phyloP scores from a whole-genome alignment of 768 basidiomycete species.

The Clitopilus hobsonii region DNA sequence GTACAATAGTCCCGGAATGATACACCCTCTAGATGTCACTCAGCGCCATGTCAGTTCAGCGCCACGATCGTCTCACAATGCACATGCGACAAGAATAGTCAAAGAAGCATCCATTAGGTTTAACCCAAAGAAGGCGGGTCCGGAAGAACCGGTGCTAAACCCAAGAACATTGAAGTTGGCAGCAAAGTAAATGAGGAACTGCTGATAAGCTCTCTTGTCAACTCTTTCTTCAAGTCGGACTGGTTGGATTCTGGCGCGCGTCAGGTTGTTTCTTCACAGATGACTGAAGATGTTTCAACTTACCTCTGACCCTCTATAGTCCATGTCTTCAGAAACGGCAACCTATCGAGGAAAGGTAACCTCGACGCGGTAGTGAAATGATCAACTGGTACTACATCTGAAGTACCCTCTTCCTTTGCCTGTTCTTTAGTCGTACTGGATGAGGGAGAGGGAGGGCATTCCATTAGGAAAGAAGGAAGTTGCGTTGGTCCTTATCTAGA shows the following conservation, averaged over 20 bases:
- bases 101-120: conserved; percentile 49
- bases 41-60: conserved; percentile 12
- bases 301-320: neutral
- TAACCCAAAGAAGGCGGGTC: conserved; percentile 52
- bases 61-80: conserved; percentile 28
- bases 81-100: conserved; percentile 36
- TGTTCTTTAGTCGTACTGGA: too few species aligned
- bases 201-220: conserved; percentile 54
- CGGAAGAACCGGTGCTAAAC: conserved; percentile 58
- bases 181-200: conserved; percentile 72
- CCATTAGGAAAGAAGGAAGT: too few species aligned
- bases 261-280: too few species aligned
- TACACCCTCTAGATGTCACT: conserved; percentile 24
- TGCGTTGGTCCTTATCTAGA: too few species aligned
- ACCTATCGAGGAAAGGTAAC: neutral
- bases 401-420: too few species aligned
- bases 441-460: too few species aligned
- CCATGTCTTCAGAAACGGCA: neutral
- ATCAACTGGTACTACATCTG: neutral
- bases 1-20: conserved; percentile 58
- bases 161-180: conserved; percentile 63
- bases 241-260: conserved; percentile 21
- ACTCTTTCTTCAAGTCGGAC: conserved; percentile 42
- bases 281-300: neutral
- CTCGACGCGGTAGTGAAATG: too few species aligned